Base-by-base conservation (phyloP, 208 protist genomes). In the Leishmania tarentolae region DNA sequence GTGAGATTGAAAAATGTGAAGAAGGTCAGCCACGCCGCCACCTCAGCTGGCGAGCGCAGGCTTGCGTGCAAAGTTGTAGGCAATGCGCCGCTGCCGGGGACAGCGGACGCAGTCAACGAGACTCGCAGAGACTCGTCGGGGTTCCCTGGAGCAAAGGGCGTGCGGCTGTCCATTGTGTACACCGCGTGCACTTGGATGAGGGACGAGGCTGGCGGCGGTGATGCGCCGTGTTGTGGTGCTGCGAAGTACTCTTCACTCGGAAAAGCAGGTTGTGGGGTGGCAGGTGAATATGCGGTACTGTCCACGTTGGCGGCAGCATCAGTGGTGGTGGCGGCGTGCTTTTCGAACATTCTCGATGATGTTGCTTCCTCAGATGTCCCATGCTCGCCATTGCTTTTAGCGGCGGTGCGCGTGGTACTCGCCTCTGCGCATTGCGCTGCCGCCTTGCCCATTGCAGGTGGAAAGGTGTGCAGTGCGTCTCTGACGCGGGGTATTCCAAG, bases 101-200 rank as follows among this genome's bases (percentile, higher is more conserved):
- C 77, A n/a, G 75, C 57, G 71, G 82, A 80, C 8, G 88, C 88
- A 40, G 63, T 84, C 37, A 93, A 47, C 21, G 83, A 91, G 24
- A 93, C 80, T 24, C 47, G 44, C 24, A 93, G 81, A 15, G 83
- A 80, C 63, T 93, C 90, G 40, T 88, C 82, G 2, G 90, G 75
- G 42, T 59, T 77, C 44, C 85, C 88, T 0, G 78, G 75, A 42
- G 82, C 47, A 70, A 88, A 91, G 11, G 90, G 90, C 28, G 86
- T 85, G 15, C 90, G 88, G 40, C 83, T 89, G 83, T 93, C 90
- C 74, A 91, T 89, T 28, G 86, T 89, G 85, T 92, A 93, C 44
- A 84, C 75, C 1, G 90, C 44, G 74, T 72, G 78, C 17, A 86
- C 78, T 56, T 82, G 63, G 37, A 88, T 86, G 9, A 86, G 47